These are phyloP conservation scores for Wickerhamiella brachini DNA, from an alignment of 805 yeast species.

Conservation along the genomic window DNA sequence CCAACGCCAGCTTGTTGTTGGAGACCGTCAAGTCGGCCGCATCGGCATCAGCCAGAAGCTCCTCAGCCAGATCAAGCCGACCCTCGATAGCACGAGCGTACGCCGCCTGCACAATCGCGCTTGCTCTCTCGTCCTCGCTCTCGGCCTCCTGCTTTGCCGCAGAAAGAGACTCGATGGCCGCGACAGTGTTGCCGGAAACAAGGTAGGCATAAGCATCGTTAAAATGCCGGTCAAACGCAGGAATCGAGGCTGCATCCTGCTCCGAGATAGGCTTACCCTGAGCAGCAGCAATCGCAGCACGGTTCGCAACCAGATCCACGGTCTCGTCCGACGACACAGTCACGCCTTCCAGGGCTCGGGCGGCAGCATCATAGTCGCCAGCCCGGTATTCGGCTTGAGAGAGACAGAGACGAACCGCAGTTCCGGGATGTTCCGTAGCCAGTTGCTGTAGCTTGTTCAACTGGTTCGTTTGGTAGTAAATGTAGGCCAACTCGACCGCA, in stretches of 20 bases:
- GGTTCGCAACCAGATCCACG: slow-evolving; percentile 44
- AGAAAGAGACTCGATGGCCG: slow-evolving; percentile 33
- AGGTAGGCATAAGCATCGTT: slow-evolving; percentile 43
- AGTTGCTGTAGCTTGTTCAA: slow-evolving; percentile 21
- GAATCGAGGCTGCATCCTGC: slow-evolving; percentile 6
- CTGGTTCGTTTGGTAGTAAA: slow-evolving; percentile 43
- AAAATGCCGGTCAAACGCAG: slow-evolving; percentile 44
- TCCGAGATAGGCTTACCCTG: slow-evolving; percentile 7
- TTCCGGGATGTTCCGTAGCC: slow-evolving; percentile 12
- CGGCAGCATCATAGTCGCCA: slow-evolving; percentile 33
- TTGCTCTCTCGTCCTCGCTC: slow-evolving; percentile 33
- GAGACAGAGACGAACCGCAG: slow-evolving; percentile 31
- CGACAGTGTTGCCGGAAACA: slow-evolving; percentile 27
- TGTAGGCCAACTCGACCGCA: slow-evolving; percentile 40
- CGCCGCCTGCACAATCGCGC: slow-evolving; percentile 45
- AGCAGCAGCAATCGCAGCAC: slow-evolving; percentile 36
- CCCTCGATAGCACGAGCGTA: slow-evolving; percentile 34
- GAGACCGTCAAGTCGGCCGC: slow-evolving; percentile 27
- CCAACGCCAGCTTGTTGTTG: slow-evolving; percentile 23
- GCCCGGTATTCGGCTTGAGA: slow-evolving; percentile 42
- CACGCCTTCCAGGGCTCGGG: slow-evolving; percentile 26
- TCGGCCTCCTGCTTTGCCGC: slow-evolving; percentile 32
- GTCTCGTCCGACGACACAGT: slow-evolving; percentile 32
- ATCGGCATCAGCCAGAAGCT: slow-evolving; percentile 28
- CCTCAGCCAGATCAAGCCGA: slow-evolving; percentile 25